These are phyloP conservation scores for Cynara cardunculus DNA, from an alignment of 129 eudicot genomes.

Conservation along the genomic window DNA sequence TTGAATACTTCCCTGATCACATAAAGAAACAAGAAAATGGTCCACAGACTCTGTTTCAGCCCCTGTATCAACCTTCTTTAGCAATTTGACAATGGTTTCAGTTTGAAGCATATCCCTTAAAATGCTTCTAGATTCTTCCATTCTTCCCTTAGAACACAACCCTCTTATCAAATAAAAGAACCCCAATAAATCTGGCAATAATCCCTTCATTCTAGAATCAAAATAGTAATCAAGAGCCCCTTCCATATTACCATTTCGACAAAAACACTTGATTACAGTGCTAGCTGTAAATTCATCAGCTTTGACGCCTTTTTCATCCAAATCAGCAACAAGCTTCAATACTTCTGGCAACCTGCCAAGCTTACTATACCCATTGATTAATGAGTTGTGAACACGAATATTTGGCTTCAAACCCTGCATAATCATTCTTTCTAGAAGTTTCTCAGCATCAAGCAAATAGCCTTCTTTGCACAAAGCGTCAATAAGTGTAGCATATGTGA, in stretches of 20 bases:
- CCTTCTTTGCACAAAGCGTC: slow-evolving; percentile 71
- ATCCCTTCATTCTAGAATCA: slow-evolving; percentile 46
- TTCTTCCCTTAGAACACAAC: slow-evolving; percentile 78
- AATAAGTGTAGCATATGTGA: slow-evolving; percentile 74
- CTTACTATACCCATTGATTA: slow-evolving; percentile 71
- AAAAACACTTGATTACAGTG: slow-evolving; percentile 60
- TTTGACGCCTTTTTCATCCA: slow-evolving; percentile 44
- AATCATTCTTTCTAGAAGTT: slow-evolving; percentile 65
- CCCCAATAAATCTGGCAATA: slow-evolving; percentile 73
- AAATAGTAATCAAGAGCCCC: slow-evolving; percentile 59
- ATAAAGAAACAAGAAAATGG: slow-evolving; percentile 49
- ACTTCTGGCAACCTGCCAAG: slow-evolving; percentile 55
- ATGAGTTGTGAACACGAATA: slow-evolving; percentile 61
- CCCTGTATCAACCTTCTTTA: slow-evolving; percentile 50
- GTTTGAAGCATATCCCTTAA: slow-evolving; percentile 78
- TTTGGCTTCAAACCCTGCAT: slow-evolving; percentile 46
- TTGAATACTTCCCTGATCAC: slow-evolving; percentile 67
- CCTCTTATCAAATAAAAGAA: slow-evolving; percentile 71
- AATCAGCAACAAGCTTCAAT: slow-evolving; percentile 45
- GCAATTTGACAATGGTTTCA: slow-evolving; percentile 40
- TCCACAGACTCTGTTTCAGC: slow-evolving; percentile 49
- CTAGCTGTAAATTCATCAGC: slow-evolving; percentile 75
- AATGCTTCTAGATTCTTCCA: slow-evolving; percentile 89
- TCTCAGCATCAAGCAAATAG: slow-evolving; percentile 57
- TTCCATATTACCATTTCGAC: slow-evolving; percentile 80